Evolutionary conservation across 345 rosid species (phyloP).

Genomic region (Hibiscus trionum): DNA sequence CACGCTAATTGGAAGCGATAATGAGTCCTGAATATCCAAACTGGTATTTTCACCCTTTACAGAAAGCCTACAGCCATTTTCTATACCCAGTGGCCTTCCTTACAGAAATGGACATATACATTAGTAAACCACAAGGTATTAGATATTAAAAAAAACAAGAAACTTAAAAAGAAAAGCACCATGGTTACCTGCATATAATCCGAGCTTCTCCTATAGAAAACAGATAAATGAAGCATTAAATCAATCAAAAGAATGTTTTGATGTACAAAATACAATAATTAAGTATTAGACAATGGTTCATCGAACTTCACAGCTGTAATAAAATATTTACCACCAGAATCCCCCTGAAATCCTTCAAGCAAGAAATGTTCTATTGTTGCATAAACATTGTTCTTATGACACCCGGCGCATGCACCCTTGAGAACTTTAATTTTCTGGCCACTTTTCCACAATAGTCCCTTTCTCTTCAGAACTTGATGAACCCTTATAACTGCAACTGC

Average conservation of each 20-base stretch:
- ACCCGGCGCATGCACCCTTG: conserved; percentile 55
- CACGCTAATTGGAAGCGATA: conserved; percentile 45
- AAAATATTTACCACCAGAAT: conserved; percentile 53
- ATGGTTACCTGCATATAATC: conserved; percentile 61
- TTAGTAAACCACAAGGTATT: neutral
- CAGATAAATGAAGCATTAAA: conserved; percentile 1
- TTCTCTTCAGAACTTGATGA: conserved; percentile 38
- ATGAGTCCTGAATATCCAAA: conserved; percentile 35
- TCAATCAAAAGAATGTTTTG: neutral
- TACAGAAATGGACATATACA: neutral
- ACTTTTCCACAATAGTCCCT: conserved; percentile 40
- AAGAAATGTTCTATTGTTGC: conserved; percentile 61
- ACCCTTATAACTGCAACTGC: conserved; percentile 65
- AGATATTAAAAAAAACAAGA: neutral
- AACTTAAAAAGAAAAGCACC: neutral
- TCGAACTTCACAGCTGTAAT: neutral
- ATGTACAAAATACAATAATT: neutral
- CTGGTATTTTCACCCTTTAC: conserved; percentile 21
- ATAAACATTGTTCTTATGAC: conserved; percentile 29
- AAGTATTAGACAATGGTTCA: neutral
- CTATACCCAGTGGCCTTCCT: conserved; percentile 43
- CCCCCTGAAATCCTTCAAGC: conserved; percentile 64
- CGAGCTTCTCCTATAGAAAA: conserved; percentile 51
- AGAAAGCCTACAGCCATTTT: conserved; percentile 38
- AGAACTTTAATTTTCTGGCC: conserved; percentile 60